Evolutionary conservation across 441 rosid genomes (phyloP).

Genomic region (Croton setiger): DNA sequence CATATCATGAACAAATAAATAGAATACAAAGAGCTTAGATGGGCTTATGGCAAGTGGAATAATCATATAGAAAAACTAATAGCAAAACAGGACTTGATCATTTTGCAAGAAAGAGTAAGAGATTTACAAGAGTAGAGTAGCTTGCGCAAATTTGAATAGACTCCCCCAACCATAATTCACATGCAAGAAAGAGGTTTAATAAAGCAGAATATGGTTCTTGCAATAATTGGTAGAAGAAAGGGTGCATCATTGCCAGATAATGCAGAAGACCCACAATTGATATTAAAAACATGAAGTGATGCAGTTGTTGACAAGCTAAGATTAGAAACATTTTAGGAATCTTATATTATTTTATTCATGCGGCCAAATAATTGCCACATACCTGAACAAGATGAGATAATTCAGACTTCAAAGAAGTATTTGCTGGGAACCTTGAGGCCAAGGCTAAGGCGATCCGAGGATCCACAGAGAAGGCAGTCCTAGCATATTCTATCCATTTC

Average conservation of each 20-base stretch:
- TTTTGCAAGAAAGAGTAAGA: neutral
- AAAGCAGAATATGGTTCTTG: neutral
- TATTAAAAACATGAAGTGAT: neutral
- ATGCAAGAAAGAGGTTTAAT: neutral
- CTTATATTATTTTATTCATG: neutral
- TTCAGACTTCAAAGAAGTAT: conserved; percentile 66
- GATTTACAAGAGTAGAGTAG: neutral
- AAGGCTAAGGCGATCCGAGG: conserved; percentile 82
- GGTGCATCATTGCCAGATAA: neutral
- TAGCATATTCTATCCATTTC: conserved; percentile 82
- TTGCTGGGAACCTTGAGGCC: conserved; percentile 83
- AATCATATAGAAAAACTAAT: neutral
- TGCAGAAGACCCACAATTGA: neutral
- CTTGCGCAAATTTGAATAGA: neutral
- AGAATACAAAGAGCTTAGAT: neutral
- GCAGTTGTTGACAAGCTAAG: neutral
- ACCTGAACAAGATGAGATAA: conserved; percentile 95
- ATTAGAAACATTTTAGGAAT: neutral
- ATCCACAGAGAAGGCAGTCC: conserved; percentile 89
- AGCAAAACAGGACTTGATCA: neutral
- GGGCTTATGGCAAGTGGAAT: neutral
- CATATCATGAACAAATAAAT: neutral
- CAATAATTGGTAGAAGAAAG: neutral
- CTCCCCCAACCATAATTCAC: neutral
- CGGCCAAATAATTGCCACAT: conserved; percentile 23